Evolutionary conservation across 306 rosid genomes (phyloP), one percentile per base, ranked within the genome.

Genomic region (Malus fusca): DNA sequence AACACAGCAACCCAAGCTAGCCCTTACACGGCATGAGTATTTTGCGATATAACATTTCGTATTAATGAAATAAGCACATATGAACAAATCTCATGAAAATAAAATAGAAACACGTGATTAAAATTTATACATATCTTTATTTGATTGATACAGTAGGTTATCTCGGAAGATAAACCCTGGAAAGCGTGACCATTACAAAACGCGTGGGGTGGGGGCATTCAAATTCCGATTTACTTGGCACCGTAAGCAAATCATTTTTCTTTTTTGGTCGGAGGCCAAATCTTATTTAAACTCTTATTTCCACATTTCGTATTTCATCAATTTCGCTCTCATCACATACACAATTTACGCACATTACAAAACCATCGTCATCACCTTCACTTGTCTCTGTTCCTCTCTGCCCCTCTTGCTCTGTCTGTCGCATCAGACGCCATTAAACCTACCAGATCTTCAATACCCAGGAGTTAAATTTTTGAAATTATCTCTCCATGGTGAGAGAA

Each of bases 1-100:
- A 35, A 35, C 40, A 35, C 0, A 37, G 2, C 42, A 37, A 37
- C 42, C 42, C 42, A 37, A 37, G 2, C 2, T 35, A 6, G 0
- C 42, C 42, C 10, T 37, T 7, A 37, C 2, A 37, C 10, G 42
- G 1, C 42, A 37, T 37, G 42, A 6, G 2, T 7, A 37, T 37
- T 37, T 37, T 0, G 0, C 2, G 9, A 37, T 0, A 9, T 37
- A 37, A 37, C 42, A 37, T 2, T 0, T 37, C 0, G 7, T 7
- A 2, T 2, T 37, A 37, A 37, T 6, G 0, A 35, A 37, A 37
- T 7, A 37, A 37, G 7, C 7, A 37, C 10, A 37, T 2, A 0
- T 37, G 37, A 33, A 33, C 8, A 33, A 33, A 33, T 33, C 37
- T 33, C 8, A 0, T 33, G 2, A 37, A 37, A 37, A 37, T 37